These are phyloP conservation scores for Noccaea bulbosa DNA, from an alignment of 345 rosid genomes.

Conservation along the genomic window DNA sequence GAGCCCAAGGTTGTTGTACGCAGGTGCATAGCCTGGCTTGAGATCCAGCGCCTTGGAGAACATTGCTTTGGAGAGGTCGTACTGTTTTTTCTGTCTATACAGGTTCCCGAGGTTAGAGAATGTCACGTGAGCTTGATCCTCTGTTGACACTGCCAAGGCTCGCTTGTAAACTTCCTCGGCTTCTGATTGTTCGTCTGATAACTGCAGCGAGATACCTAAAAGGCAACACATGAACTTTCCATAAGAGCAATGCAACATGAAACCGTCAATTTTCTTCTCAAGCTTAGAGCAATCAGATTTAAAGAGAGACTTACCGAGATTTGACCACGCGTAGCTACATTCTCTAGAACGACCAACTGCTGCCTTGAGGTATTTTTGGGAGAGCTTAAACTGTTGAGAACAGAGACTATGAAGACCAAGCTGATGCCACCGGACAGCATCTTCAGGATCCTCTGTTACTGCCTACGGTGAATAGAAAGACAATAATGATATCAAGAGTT, in stretches of 20 bases:
- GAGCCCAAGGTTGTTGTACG: conserved; percentile 92
- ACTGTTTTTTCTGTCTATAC: conserved; percentile 74
- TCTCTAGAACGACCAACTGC: conserved; percentile 67
- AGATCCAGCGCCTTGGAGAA: conserved; percentile 81
- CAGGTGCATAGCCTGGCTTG: conserved; percentile 91
- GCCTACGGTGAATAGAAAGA: conserved; percentile 39
- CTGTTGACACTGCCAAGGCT: conserved; percentile 59
- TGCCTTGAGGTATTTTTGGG: conserved; percentile 88
- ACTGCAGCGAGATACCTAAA: conserved; percentile 78
- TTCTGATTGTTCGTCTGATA: conserved; percentile 61
- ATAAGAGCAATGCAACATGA: not conserved
- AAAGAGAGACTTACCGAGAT: conserved; percentile 61
- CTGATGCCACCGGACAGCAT: conserved; percentile 89
- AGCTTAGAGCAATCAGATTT: not conserved
- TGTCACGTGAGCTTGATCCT: conserved; percentile 67
- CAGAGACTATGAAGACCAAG: conserved; percentile 90
- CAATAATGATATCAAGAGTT: not conserved
- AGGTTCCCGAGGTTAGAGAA: conserved; percentile 94
- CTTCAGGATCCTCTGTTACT: conserved; percentile 80
- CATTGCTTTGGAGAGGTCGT: conserved; percentile 89
- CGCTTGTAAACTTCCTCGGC: conserved; percentile 46
- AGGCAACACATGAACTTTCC: conserved; percentile 19
- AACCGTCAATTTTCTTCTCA: not conserved
- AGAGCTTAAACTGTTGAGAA: conserved; percentile 68
- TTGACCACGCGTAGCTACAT: conserved; percentile 84